Evolutionary conservation across 2,329 filamentous ascomycete genomes (phyloP).

Genomic region (Beauveria caledonica): DNA sequence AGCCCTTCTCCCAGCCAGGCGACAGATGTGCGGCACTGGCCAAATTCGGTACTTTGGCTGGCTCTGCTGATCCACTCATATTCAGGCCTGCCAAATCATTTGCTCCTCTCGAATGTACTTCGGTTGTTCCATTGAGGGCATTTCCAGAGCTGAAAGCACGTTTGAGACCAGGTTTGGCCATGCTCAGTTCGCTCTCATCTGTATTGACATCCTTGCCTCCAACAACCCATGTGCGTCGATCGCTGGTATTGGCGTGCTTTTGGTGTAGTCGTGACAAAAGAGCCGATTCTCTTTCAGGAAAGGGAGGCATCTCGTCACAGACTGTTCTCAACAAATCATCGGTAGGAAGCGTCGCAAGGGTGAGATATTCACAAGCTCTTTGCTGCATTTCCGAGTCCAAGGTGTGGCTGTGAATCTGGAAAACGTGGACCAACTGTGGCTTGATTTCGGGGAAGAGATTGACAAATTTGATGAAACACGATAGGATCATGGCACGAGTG

Average conservation of each 20-base stretch:
- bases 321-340: constrained; percentile 90
- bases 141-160: constrained; percentile 67
- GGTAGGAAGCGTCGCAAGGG: constrained; percentile 73
- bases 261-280: constrained; percentile 87
- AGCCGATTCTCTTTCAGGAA: constrained; percentile 88
- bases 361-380: constrained; percentile 88
- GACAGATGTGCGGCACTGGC: constrained; percentile 88
- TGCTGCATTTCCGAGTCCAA: constrained; percentile 94
- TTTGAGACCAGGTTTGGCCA: constrained; percentile 77
- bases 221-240: constrained; percentile 96
- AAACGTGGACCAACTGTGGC: constrained; percentile 83
- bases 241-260: constrained; percentile 85
- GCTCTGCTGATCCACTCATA: constrained; percentile 55
- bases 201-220: constrained; percentile 90
- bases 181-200: constrained; percentile 68
- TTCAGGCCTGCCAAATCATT: constrained; percentile 77
- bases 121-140: constrained; percentile 39
- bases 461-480: constrained; percentile 94
- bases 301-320: constrained; percentile 97
- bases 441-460: constrained; percentile 99
- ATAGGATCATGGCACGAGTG: constrained; percentile 88
- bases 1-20: constrained; percentile 89
- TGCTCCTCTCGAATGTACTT: constrained; percentile 40
- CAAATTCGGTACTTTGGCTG: constrained; percentile 66
- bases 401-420: constrained; percentile 87